These are phyloP conservation scores for Penicillium pulvis DNA, from an alignment of 495 filamentous ascomycete species.

Conservation along the genomic window DNA sequence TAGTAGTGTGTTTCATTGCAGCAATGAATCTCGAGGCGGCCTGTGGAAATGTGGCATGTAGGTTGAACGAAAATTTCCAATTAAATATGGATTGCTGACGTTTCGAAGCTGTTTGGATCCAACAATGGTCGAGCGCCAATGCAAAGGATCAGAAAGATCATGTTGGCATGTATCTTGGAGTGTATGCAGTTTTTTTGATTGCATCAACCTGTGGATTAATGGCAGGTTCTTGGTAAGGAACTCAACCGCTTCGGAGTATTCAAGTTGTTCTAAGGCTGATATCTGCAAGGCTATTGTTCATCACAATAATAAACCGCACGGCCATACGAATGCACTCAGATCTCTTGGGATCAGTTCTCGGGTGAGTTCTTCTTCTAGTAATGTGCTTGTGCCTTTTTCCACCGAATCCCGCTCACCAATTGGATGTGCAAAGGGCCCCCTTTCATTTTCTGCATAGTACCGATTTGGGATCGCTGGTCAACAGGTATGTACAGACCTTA, in stretches of 20 bases:
- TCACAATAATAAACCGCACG: neutral
- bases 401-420: too few relatives aligned
- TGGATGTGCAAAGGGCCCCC: too few relatives aligned
- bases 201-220: conserved; percentile 30
- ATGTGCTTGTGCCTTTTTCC: too few relatives aligned
- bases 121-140: conserved; percentile 47
- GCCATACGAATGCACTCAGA: neutral
- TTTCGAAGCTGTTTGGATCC: conserved; percentile 45
- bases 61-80: too few relatives aligned
- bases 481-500: neutral
- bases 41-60: too few relatives aligned
- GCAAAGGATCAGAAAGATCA: conserved; percentile 29
- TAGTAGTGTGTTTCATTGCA: too few relatives aligned
- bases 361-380: neutral
- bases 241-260: neutral
- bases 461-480: neutral
- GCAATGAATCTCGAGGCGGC: too few relatives aligned
- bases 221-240: neutral
- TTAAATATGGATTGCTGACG: too few relatives aligned
- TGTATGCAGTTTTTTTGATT: conserved; percentile 39
- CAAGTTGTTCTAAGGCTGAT: neutral
- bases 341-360: neutral
- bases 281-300: neutral
- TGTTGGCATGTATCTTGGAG: conserved; percentile 46
- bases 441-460: too few relatives aligned